Evolutionary conservation across 129 eudicot genomes (phyloP).

Genomic region (Smallanthus sonchifolius): DNA sequence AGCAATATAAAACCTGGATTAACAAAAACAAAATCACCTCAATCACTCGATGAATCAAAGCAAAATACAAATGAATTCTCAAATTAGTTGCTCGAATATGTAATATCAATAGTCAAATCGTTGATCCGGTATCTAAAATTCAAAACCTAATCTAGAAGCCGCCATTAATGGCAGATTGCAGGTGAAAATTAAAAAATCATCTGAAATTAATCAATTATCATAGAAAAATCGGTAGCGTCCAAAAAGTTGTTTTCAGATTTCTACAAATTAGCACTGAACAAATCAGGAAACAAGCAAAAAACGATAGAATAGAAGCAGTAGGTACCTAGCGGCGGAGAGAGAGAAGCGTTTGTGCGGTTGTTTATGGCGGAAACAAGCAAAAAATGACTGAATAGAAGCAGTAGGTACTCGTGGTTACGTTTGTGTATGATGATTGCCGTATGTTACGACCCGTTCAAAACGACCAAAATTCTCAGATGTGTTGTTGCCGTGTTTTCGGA

Average conservation of each 20-base stretch:
- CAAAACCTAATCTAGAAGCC: constrained; percentile 17
- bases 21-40: neutral
- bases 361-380: constrained; percentile 63
- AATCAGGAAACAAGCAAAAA: constrained; percentile 15
- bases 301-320: constrained; percentile 11
- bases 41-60: no score
- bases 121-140: constrained; percentile 29
- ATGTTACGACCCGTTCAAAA: no score
- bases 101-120: constrained; percentile 4
- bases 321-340: constrained; percentile 69
- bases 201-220: neutral
- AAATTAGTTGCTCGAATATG: constrained; percentile 12
- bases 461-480: no score
- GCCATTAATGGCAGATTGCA: constrained; percentile 22
- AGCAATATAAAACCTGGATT: constrained; percentile 85
- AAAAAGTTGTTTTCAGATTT: constrained; percentile 16
- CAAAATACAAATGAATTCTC: neutral
- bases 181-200: constrained; percentile 17
- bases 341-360: constrained; percentile 80
- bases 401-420: no score
- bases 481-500: no score
- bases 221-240: constrained; percentile 18
- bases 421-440: no score
- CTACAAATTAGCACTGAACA: constrained; percentile 7
- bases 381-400: no score